phyloP scores from a whole-genome alignment of 768 basidiomycete species.

The Kwoniella pini region DNA sequence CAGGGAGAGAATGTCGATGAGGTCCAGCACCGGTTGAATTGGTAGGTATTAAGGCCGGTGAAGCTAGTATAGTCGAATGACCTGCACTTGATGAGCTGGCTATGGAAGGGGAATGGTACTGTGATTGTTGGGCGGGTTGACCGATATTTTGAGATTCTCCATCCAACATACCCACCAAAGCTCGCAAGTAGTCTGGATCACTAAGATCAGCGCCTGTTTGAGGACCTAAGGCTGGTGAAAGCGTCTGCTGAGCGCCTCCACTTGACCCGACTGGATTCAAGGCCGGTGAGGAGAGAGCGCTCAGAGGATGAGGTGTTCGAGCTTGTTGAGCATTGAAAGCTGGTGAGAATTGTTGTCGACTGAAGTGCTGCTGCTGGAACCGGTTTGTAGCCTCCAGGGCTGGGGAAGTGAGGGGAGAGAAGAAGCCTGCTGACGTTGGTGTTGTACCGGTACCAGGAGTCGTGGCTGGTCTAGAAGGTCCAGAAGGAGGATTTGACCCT shows the following conservation, averaged over 20 bases:
- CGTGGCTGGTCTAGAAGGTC: slow-evolving; percentile 36
- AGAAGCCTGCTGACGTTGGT: slow-evolving; percentile 43
- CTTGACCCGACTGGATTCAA: slow-evolving; percentile 47
- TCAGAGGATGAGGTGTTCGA: slow-evolving; percentile 38
- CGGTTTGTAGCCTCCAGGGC: slow-evolving; percentile 50
- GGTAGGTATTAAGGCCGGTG: slow-evolving; percentile 11
- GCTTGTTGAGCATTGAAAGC: slow-evolving; percentile 16
- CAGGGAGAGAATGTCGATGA: slow-evolving; percentile 37
- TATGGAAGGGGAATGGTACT: slow-evolving; percentile 16
- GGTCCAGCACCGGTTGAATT: slow-evolving; percentile 21
- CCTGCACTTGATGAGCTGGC: slow-evolving; percentile 13
- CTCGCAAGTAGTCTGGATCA: slow-evolving; percentile 40
- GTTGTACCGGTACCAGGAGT: slow-evolving; percentile 38
- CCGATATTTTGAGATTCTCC: slow-evolving; percentile 6
- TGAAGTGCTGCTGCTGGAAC: slow-evolving; percentile 7
- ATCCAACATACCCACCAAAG: slow-evolving; percentile 40
- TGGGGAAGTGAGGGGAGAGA: slow-evolving; percentile 57
- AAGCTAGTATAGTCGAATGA: slow-evolving; percentile 14
- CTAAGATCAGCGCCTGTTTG: slow-evolving; percentile 33
- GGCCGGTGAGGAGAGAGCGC: slow-evolving; percentile 39
- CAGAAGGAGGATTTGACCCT: slow-evolving; percentile 56
- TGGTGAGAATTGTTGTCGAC: slow-evolving; percentile 26
- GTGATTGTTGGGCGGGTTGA: slow-evolving; percentile 5
- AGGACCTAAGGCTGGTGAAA: slow-evolving; percentile 49
- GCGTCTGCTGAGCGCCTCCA: slow-evolving; percentile 47